A percentile compares a stretch with the other conserved stretches of the same genome.
phyloP scores from a whole-genome alignment of 768 basidiomycete species.

The Calocybe cyanea region DNA sequence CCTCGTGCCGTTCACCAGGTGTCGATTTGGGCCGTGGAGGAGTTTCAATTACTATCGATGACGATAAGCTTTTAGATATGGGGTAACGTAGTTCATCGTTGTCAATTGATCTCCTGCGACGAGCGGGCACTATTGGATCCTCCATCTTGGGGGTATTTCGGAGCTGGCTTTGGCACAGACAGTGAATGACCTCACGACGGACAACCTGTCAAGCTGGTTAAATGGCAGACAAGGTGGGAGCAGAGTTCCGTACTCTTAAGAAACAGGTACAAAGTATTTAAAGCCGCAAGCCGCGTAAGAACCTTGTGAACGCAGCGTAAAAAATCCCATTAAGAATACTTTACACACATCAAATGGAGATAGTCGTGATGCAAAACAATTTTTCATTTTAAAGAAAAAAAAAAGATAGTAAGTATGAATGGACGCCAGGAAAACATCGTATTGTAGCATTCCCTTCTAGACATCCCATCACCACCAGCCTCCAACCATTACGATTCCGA shows the following conservation, averaged over 20 bases:
- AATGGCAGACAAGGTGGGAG: neutral
- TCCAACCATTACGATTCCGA: constrained; percentile 2
- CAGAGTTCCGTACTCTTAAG: neutral
- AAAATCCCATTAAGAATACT: constrained; percentile 6
- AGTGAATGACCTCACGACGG: no score
- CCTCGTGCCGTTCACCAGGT: constrained; percentile 48
- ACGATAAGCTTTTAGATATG: constrained; percentile 18
- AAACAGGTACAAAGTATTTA: neutral
- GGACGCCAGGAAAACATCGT: neutral
- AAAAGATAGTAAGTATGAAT: constrained; percentile 7
- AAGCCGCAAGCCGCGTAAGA: neutral
- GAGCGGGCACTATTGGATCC: constrained; percentile 33
- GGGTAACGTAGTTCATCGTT: constrained; percentile 26
- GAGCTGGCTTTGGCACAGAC: neutral
- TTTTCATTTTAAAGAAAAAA: no score
- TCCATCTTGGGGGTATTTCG: constrained; percentile 6
- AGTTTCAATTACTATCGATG: constrained; percentile 32
- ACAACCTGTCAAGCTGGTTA: no score
- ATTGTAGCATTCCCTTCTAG: constrained; percentile 4
- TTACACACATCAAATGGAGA: constrained; percentile 2
- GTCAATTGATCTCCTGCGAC: constrained; percentile 54
- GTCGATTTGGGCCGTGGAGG: constrained; percentile 75
- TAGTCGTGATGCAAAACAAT: no score
- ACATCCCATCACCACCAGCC: constrained; percentile 5
- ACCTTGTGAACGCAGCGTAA: neutral